These are phyloP conservation scores for Sugiyamaella lignohabitans DNA, from an alignment of 805 yeast species.

Conservation along the genomic window DNA sequence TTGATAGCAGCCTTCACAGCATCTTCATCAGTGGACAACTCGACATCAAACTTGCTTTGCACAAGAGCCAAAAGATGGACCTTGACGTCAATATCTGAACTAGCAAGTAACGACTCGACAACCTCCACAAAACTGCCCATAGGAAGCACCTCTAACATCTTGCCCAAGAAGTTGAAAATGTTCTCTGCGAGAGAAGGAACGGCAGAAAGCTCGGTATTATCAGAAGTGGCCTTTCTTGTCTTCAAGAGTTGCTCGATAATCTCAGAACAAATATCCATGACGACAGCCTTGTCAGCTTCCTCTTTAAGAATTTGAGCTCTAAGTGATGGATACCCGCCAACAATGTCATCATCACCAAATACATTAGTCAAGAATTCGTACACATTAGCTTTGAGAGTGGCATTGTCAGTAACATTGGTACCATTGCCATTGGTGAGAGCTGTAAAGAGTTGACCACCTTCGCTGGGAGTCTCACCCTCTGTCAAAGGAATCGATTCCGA, in stretches of 20 bases:
- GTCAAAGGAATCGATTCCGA: constrained; percentile 26
- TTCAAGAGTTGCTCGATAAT: constrained; percentile 11
- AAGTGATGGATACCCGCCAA: constrained; percentile 41
- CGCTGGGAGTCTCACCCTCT: constrained; percentile 31
- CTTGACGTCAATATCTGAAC: constrained; percentile 44
- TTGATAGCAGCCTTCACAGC: constrained; percentile 47
- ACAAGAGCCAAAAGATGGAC: constrained; percentile 58
- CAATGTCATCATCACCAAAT: constrained; percentile 33
- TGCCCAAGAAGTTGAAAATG: constrained; percentile 52
- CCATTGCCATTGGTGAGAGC: neutral
- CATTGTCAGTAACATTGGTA: constrained; percentile 36
- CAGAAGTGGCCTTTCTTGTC: neutral
- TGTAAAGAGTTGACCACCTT: constrained; percentile 10
- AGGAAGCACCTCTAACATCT: constrained; percentile 66
- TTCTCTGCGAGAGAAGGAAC: constrained; percentile 21
- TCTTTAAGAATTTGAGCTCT: constrained; percentile 47
- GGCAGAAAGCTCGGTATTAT: neutral
- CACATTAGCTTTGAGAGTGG: constrained; percentile 43
- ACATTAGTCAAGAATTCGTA: constrained; percentile 53
- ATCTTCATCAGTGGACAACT: constrained; percentile 45
- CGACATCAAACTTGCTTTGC: constrained; percentile 62
- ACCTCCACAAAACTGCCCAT: constrained; percentile 64
- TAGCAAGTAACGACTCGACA: constrained; percentile 37
- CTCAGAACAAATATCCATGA: constrained; percentile 9
- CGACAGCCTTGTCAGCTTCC: constrained; percentile 6